These are phyloP conservation scores for Apiospora aurea DNA, from an alignment of 2,329 filamentous ascomycete species.

Conservation along the genomic window DNA sequence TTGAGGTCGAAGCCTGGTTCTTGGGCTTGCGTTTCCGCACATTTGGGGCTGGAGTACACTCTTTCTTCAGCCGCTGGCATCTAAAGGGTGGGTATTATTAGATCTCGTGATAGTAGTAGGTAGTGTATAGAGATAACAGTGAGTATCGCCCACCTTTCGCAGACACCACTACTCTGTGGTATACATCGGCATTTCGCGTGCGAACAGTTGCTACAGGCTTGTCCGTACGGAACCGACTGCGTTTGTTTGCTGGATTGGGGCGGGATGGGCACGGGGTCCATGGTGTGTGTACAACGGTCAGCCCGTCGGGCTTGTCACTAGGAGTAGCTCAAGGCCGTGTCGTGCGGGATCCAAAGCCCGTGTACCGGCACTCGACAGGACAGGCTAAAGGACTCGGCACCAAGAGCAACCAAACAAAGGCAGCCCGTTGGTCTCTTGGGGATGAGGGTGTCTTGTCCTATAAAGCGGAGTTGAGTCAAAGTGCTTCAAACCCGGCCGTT, in stretches of 20 bases:
- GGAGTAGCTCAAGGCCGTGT: not conserved
- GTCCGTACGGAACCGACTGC: constrained; percentile 25
- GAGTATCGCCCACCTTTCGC: constrained; percentile 24
- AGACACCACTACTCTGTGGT: constrained; percentile 20
- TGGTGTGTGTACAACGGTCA: not conserved
- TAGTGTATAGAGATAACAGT: not conserved
- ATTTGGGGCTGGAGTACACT: constrained; percentile 25
- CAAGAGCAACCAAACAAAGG: not conserved
- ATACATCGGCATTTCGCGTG: constrained; percentile 27
- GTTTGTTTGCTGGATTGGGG: not conserved
- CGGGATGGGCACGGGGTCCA: not conserved
- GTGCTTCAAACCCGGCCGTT: not conserved
- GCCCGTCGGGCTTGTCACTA: not conserved
- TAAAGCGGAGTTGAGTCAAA: not conserved
- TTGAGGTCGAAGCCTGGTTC: constrained; percentile 30
- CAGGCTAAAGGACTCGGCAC: not conserved
- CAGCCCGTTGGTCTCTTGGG: not conserved
- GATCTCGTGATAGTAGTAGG: not conserved
- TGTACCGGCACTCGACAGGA: not conserved
- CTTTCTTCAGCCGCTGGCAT: constrained; percentile 27
- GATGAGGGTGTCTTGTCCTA: not conserved
- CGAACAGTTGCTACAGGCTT: constrained; percentile 28
- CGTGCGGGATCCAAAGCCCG: not conserved
- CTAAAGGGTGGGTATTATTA: not conserved
- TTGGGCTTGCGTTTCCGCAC: constrained; percentile 32